Base-by-base conservation (phyloP, 129 eudicot species). In the Sambucus nigra region DNA sequence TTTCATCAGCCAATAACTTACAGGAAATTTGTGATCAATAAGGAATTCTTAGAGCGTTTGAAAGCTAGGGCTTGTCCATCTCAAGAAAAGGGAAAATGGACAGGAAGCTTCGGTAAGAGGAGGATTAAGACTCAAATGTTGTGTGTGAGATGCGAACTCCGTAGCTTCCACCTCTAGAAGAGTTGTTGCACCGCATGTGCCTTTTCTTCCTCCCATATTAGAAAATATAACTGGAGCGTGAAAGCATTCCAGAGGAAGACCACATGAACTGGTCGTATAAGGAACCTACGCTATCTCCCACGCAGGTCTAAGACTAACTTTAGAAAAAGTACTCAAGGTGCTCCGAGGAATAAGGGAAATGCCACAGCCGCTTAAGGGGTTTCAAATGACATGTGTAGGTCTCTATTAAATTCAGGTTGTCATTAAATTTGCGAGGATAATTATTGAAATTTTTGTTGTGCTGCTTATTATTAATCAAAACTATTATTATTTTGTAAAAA, bases 121-220 rank as follows among this genome's bases (percentile, higher is more conserved):
- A 77, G 87, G 74, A 83, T 79, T 81, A 83, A 83, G 74, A 83
- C 94, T 14, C 94, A 83, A 80, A 79, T 83, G 2, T 64, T 83
- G 48, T 83, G 94, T 66, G 94, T 83, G 42, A 53, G 94, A 49
- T 83, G 94, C 24, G 94, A 87, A 15, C 75, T 87, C 44, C 83
- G 94, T 16, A 79, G 87, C 49, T 83, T 83, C 63, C 94, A 83
- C 53, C 78, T 83, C 25, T 87, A 83, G 57, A 83, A 83, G 72
- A 75, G 83, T 56, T 80, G 94, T 12, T 83, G 94, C 76, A 54
- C 86, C 26, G 94, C 94, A 24, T 83, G 94, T 51, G 94, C 87
- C 7, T 83, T 72, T 56, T 87, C 94, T 17, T 87, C 94, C 11
- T 83, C 87, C 25, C 94, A 87, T 59, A 73, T 69, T 60, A 69